Conservation (phyloP, 176 grass and related monocot species). For the Olyra latifolia region DNA sequence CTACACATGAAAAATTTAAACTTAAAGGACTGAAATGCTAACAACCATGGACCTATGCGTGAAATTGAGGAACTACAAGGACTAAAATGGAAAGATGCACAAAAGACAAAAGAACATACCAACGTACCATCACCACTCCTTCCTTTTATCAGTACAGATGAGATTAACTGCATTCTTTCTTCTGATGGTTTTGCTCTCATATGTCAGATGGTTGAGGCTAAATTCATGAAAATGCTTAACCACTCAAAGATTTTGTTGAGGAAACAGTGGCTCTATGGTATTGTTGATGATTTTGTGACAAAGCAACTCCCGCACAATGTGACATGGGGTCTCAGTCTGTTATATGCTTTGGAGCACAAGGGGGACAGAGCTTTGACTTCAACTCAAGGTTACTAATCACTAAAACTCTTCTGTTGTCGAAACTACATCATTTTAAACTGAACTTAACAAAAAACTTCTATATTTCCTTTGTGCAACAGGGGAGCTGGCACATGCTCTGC, state of each 20-base stretch:
- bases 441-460: slow-evolving; percentile 6
- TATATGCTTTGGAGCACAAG: slow-evolving; percentile 98
- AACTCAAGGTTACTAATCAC: slow-evolving; percentile 75
- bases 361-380: slow-evolving; percentile 87
- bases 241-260: slow-evolving; percentile 87
- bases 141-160: too few species aligned
- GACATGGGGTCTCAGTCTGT: slow-evolving; percentile 94
- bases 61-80: too few species aligned
- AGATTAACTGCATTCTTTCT: background rate
- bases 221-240: slow-evolving; percentile 77
- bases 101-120: too few species aligned
- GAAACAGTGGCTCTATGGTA: slow-evolving; percentile 96
- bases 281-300: slow-evolving; percentile 97
- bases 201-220: slow-evolving; percentile 86
- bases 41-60: too few species aligned
- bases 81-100: too few species aligned
- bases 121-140: too few species aligned
- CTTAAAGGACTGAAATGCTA: too few species aligned
- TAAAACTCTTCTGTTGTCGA: background rate
- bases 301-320: slow-evolving; percentile 99
- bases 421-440: slow-evolving; percentile 12
- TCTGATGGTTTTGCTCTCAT: slow-evolving; percentile 29
- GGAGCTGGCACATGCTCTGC: slow-evolving; percentile 88
- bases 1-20: too few species aligned
- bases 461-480: slow-evolving; percentile 58